Evolutionary conservation across 805 yeast species (phyloP).

Genomic region (Kuraishia capsulata): DNA sequence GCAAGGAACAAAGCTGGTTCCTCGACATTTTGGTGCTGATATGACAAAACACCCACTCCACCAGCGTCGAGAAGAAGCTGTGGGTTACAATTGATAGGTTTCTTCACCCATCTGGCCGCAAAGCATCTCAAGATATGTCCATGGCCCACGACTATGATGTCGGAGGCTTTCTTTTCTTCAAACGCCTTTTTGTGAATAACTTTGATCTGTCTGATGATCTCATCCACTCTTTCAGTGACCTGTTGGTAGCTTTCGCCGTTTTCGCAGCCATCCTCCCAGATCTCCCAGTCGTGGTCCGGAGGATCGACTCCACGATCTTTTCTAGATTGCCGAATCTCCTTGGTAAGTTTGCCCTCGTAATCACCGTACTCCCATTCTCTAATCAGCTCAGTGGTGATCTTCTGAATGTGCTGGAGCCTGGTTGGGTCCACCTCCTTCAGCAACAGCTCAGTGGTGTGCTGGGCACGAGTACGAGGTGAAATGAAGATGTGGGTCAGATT

Average conservation of each 20-base stretch:
- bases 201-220: conserved; percentile 56
- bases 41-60: conserved; percentile 86
- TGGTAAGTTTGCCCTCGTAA: conserved; percentile 77
- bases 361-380: conserved; percentile 97
- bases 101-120: conserved; percentile 79
- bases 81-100: conserved; percentile 56
- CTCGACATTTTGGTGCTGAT: conserved; percentile 73
- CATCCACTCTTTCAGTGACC: conserved; percentile 65
- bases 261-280: conserved; percentile 92
- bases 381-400: conserved; percentile 54
- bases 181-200: conserved; percentile 48
- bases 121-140: conserved; percentile 89
- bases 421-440: conserved; percentile 37
- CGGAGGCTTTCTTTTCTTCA: conserved; percentile 45
- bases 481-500: conserved; percentile 57
- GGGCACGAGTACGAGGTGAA: conserved; percentile 79
- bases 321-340: conserved; percentile 56
- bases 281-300: conserved; percentile 45
- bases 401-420: conserved; percentile 30
- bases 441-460: conserved; percentile 61
- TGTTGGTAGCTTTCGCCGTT: conserved; percentile 68
- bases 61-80: conserved; percentile 87
- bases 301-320: conserved; percentile 47
- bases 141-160: conserved; percentile 80
- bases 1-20: conserved; percentile 86